Evolutionary conservation across 2,329 filamentous ascomycete genomes (phyloP).

Genomic region (Colletotrichum magnum): DNA sequence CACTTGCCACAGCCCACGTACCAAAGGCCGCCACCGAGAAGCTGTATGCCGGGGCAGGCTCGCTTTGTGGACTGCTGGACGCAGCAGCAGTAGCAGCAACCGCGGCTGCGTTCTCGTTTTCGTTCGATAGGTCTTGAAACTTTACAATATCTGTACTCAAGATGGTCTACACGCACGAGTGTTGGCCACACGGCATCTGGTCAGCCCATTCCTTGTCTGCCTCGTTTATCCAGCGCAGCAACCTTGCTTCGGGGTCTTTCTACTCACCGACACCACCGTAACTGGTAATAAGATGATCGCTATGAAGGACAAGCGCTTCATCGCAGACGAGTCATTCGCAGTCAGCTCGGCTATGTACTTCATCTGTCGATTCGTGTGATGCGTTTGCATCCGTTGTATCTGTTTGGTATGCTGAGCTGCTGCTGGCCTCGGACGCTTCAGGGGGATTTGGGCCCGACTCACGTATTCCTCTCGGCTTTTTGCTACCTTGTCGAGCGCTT

Average conservation of each 20-base stretch:
- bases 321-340: conserved; percentile 32
- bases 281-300: conserved; percentile 31
- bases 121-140: conserved; percentile 34
- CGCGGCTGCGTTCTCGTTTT: conserved; percentile 24
- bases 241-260: neutral
- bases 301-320: conserved; percentile 35
- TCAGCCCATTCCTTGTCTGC: conserved; percentile 13
- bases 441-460: neutral
- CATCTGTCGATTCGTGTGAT: conserved; percentile 32
- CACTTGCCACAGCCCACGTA: conserved; percentile 33
- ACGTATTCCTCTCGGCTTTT: conserved; percentile 35
- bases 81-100: neutral
- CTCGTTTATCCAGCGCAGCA: conserved; percentile 8
- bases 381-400: conserved; percentile 37
- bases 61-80: neutral
- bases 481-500: conserved; percentile 29
- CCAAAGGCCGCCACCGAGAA: conserved; percentile 36
- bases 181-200: conserved; percentile 21
- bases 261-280: conserved; percentile 34
- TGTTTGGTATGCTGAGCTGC: neutral
- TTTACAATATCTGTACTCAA: conserved; percentile 39
- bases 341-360: conserved; percentile 28
- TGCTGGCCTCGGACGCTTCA: neutral
- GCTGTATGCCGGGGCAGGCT: conserved; percentile 18
- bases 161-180: conserved; percentile 18